These are phyloP conservation scores for Grigorovia transvaalensis DNA, from an alignment of 805 yeast species.

Conservation along the genomic window DNA sequence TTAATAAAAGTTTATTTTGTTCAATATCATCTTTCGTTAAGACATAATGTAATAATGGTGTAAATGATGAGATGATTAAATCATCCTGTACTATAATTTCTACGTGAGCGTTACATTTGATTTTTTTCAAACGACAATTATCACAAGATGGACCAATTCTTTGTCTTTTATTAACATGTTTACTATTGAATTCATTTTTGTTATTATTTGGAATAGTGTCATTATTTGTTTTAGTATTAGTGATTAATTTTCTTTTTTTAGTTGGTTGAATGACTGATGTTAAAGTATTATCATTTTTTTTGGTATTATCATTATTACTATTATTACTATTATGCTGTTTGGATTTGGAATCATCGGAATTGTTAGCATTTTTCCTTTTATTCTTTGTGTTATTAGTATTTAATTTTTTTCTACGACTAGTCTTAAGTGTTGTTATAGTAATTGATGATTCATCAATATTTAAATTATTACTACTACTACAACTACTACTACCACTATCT, in stretches of 20 bases:
- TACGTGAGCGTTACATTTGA: slow-evolving; percentile 65
- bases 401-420: neutral
- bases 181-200: neutral
- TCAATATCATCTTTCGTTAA: slow-evolving; percentile 12
- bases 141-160: slow-evolving; percentile 72
- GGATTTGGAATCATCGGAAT: neutral
- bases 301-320: neutral
- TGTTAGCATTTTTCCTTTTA: no score
- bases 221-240: no score
- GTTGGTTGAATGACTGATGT: neutral
- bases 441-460: neutral
- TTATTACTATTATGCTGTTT: no score
- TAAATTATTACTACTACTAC: no score
- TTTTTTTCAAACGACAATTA: slow-evolving; percentile 58
- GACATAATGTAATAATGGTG: slow-evolving; percentile 16
- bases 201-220: neutral
- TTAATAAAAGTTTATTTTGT: neutral
- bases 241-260: neutral
- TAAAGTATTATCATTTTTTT: no score
- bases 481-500: no score
- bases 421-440: neutral
- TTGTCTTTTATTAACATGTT: slow-evolving; percentile 34
- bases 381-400: neutral
- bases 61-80: slow-evolving; percentile 8
- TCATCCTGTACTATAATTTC: slow-evolving; percentile 30